Base-by-base conservation (phyloP, 768 basidiomycete species). In the Hydnomerulius pinastri region DNA sequence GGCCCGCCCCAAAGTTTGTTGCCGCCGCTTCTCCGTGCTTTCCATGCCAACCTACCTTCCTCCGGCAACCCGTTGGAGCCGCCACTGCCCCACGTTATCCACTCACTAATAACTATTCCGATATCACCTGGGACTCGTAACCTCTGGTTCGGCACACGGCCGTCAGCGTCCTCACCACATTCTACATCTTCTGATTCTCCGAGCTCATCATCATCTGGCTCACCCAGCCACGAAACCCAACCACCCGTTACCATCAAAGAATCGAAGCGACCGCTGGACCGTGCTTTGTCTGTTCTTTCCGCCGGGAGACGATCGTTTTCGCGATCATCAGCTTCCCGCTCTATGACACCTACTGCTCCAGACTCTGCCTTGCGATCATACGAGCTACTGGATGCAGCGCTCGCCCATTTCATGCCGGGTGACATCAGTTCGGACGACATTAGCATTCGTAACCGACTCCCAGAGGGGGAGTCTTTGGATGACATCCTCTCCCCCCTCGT, bases 61-160 rank as follows among this genome's bases (percentile, higher is more conserved):
- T 82, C 79, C 44, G 77, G 79, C 9, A 75, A 73, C 3, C 92
- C 91, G 2, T 72, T 96, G 30, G 72, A 81, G 0, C 69, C 86
- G 0, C 92, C 94, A 0, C 69, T 97, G 28, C 85, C 89, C 1
- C 88, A 96, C 53, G 77, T 86, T 46, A 86, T 96, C 33, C 90
- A 97, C 62, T 74, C 82, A 9, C 77, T 97, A 38, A 89, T 95
- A 52, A 81, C 78, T 28, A 80, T 95, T 49, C 94, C 94, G 36
- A 74, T 90, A 46, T 70, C 75, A 29, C 67, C 83, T 11, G 66
- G 76, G 40, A 75, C 86, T 46, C 80, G 76, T 43, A 56, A 73
- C 27, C 62, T 78, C 35, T 92, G 91, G 90, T 81, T 90, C 52
- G 81, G 76, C 38, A 62, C 68, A 55, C 61, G 67, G 51, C 46